A percentile compares a stretch with the other conserved stretches of the same genome.
Conservation (phyloP, 371 early-diverging fungal species). For the Apophysomyces variabilis region DNA sequence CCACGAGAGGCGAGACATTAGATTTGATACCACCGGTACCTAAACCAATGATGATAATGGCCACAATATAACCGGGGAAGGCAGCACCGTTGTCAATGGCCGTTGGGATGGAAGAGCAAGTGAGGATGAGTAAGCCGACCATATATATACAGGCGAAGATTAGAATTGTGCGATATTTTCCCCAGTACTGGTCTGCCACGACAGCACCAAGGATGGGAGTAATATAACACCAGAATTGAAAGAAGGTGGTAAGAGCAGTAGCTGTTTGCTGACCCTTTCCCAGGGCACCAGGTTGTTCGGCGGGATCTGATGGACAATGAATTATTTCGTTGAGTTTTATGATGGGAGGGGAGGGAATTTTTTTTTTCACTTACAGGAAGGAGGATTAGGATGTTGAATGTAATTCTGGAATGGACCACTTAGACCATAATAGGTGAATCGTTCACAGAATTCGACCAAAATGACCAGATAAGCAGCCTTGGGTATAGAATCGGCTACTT, state of each 20-base stretch:
- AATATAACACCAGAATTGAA: conserved; percentile 82
- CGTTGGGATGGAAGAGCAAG: conserved; percentile 62
- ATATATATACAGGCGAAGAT: conserved; percentile 69
- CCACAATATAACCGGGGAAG: conserved; percentile 67
- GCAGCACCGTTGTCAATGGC: conserved; percentile 59
- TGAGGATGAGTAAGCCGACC: conserved; percentile 67
- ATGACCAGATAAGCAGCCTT: conserved; percentile 49
- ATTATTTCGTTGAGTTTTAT: not conserved
- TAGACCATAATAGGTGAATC: conserved; percentile 80
- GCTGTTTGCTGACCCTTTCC: conserved; percentile 60
- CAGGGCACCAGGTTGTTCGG: conserved; percentile 51
- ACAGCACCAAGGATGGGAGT: conserved; percentile 82
- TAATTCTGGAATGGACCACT: conserved; percentile 75
- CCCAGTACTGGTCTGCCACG: conserved; percentile 80
- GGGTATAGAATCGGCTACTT: conserved; percentile 47
- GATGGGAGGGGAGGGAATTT: not conserved
- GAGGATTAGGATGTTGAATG: conserved; percentile 49
- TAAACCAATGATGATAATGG: conserved; percentile 72
- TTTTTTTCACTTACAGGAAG: conserved; percentile 30
- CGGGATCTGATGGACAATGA: conserved; percentile 37
- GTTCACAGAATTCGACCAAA: conserved; percentile 62
- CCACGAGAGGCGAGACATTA: conserved; percentile 56
- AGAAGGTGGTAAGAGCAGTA: conserved; percentile 74
- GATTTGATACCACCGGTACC: conserved; percentile 60
- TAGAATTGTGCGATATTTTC: conserved; percentile 82